A percentile compares a stretch with the other conserved stretches of the same genome.
Conservation (phyloP, 306 rosid species). For the Vigna hirtella region DNA sequence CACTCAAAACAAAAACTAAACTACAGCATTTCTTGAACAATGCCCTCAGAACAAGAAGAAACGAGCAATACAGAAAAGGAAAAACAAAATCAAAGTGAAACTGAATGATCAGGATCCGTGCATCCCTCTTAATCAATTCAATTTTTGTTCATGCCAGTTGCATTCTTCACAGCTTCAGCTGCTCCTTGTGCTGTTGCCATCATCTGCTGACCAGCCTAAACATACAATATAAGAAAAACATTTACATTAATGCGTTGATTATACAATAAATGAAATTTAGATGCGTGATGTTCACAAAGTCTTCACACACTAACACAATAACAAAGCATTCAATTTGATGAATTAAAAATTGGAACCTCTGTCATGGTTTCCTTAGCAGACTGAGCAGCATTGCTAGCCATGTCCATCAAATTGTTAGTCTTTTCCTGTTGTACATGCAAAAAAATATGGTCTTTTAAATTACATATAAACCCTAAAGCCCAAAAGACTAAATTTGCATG, state of each 20-base stretch:
- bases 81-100: background rate
- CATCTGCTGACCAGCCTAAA: conserved; percentile 62
- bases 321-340: background rate
- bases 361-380: conserved; percentile 61
- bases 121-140: conserved; percentile 33
- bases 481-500: background rate
- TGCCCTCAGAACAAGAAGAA: conserved; percentile 5
- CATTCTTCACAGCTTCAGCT: conserved; percentile 68
- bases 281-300: background rate
- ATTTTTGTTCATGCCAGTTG: conserved; percentile 68
- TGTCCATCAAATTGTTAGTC: conserved; percentile 55
- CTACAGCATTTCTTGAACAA: conserved; percentile 36
- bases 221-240: background rate
- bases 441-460: background rate
- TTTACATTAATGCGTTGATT: background rate
- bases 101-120: conserved; percentile 20
- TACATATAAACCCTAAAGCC: background rate
- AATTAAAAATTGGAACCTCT: conserved; percentile 43
- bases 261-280: background rate
- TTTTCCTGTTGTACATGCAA: conserved; percentile 58
- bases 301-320: background rate
- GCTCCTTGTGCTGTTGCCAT: conserved; percentile 68
- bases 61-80: background rate
- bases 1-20: conserved; percentile 7
- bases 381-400: conserved; percentile 61